Conservation (phyloP, 192 early-diverging fungal genomes). For the Borealophlyctis nickersoniae region DNA sequence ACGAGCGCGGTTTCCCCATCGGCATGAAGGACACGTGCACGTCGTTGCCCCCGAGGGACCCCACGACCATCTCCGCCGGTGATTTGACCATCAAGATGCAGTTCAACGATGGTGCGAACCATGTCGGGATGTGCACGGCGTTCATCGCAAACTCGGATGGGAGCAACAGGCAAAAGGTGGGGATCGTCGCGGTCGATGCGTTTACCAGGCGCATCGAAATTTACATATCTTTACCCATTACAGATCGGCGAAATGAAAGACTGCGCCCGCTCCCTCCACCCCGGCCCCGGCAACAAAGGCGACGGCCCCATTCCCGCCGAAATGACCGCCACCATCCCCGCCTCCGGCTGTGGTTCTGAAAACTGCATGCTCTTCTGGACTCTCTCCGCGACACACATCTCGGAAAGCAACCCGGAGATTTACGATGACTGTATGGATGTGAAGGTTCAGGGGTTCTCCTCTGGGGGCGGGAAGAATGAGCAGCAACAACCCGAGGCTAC, state of each 20-base stretch:
- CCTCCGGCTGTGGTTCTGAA: too few species aligned
- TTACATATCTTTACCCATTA: too few species aligned
- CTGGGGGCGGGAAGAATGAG: too few species aligned
- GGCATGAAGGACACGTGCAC: not conserved
- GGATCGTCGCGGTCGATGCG: not conserved
- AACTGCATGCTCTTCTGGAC: conserved; percentile 38
- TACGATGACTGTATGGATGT: conserved; percentile 38
- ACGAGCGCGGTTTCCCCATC: not conserved
- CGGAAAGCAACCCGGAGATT: conserved; percentile 17
- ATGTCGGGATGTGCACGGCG: not conserved
- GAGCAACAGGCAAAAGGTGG: not conserved
- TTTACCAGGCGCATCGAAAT: too few species aligned
- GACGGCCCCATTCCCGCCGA: conserved; percentile 34
- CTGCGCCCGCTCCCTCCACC: conserved; percentile 20
- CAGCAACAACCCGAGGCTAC: too few species aligned
- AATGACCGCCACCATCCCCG: conserved; percentile 31
- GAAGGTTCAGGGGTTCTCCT: too few species aligned
- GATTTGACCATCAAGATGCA: not conserved
- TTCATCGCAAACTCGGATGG: not conserved
- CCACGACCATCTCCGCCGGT: not conserved
- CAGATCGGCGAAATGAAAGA: too few species aligned
- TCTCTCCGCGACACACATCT: conserved; percentile 30
- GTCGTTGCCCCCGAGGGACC: not conserved
- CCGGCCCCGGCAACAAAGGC: conserved; percentile 33
- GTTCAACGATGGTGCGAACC: not conserved